Evolutionary conservation across 192 early-diverging fungal species (phyloP), one percentile per base, ranked within the genome.

Genomic region (Pilaira anomala): DNA sequence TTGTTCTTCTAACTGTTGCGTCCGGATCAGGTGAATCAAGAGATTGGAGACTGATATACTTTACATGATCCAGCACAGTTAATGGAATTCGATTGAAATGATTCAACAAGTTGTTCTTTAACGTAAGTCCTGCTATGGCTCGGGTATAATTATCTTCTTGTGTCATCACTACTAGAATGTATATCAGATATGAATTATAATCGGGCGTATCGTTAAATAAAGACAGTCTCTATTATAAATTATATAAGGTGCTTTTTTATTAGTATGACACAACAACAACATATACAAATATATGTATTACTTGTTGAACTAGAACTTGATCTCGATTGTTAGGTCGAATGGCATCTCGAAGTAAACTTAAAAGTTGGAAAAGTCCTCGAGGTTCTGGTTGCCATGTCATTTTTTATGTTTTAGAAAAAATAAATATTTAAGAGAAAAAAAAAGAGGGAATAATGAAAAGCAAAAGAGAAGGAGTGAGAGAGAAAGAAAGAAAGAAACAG

Each of bases 151-250:
- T 73, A 58, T 81, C 70, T 68, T 89, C 81, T 42, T 87, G 78
- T 45, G 82, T 77, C 73, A 93, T 77, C 60, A 80, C 69, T 5
- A 91, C 84, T 63, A 97, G 80, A 63, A 98, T 88, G 66, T 89
- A 92, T 55, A 88, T 84, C 33, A 97, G 83, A 80, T 96, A 97
- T 72, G 87, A 91, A 73, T 88, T 85, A 83, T 91, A 97, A 72
- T 95, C 92, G 6, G 91, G 87, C 14, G 93, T 85, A 62, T 81
- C 66, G 69, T 87, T 86, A 71, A 92, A 88, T 54, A 85, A 85
- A 62, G 85, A 81, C 44, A 93, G 79, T 71, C 83, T 83, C 90
- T 93, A 41, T 13, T 3, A 46, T 18, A 13, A 13, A 46, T 19
- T 14, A 13, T 46, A 18, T 3, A 46, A 46, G 2, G 7, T 13